A percentile compares a stretch with the other conserved stretches of the same genome.
These are phyloP conservation scores for Fusarium papillatum DNA, from an alignment of 2,329 filamentous ascomycete genomes.

Conservation along the genomic window DNA sequence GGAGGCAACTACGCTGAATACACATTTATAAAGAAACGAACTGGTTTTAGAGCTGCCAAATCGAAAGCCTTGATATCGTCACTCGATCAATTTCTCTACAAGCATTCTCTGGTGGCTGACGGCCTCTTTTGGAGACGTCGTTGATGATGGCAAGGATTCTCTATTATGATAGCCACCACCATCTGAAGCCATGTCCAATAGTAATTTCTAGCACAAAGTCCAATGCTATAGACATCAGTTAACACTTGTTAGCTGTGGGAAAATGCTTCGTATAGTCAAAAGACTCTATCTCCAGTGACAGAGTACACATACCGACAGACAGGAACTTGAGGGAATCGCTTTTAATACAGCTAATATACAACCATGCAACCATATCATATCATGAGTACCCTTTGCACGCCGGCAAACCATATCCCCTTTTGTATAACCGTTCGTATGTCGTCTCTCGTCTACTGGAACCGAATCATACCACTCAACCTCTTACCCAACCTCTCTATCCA, in stretches of 20 bases:
- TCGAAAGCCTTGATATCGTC: background rate
- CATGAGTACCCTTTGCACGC: slow-evolving; percentile 34
- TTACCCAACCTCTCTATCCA: slow-evolving; percentile 67
- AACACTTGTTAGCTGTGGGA: background rate
- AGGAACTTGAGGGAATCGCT: slow-evolving; percentile 26
- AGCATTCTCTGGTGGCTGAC: background rate
- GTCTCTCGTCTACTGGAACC: slow-evolving; percentile 60
- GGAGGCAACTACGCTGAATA: background rate
- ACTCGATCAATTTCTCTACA: background rate
- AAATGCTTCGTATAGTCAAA: background rate
- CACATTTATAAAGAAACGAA: too few species aligned
- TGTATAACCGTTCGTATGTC: slow-evolving; percentile 1
- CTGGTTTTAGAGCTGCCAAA: too few species aligned
- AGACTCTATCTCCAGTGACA: background rate
- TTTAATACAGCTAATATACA: slow-evolving; percentile 45
- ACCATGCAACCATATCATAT: slow-evolving; percentile 30
- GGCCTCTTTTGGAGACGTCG: background rate
- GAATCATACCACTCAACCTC: slow-evolving; percentile 70
- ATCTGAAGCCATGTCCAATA: background rate
- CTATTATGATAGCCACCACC: background rate
- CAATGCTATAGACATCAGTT: background rate
- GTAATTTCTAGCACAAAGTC: background rate
- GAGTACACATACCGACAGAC: background rate
- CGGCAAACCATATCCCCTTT: slow-evolving; percentile 20
- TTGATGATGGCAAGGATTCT: background rate